Percentiles rank a stretch among this genome's conserved stretches.
phyloP scores from a whole-genome alignment of 2,329 filamentous ascomycete species.

The Colletotrichum brevisporum region DNA sequence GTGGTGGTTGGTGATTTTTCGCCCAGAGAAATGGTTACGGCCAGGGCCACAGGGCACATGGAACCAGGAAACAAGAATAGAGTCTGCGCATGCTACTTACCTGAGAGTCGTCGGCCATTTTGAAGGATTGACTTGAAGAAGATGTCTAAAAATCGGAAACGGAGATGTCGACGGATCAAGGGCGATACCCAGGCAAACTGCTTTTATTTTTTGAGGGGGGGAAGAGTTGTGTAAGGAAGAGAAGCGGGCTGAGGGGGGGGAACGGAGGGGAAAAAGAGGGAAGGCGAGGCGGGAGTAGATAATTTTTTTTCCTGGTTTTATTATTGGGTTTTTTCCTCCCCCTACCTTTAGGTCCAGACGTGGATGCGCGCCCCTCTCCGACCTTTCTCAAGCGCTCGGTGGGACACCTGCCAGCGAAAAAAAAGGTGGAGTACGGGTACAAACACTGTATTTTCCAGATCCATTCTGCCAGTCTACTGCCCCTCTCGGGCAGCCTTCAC shows the following conservation, averaged over 20 bases:
- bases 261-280: constrained; percentile 41
- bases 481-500: constrained; percentile 11
- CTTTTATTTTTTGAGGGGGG: constrained; percentile 34
- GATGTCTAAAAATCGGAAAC: constrained; percentile 43
- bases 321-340: constrained; percentile 40
- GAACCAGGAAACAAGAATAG: constrained; percentile 43
- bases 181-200: constrained; percentile 40
- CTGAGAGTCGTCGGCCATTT: constrained; percentile 69
- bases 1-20: constrained; percentile 46
- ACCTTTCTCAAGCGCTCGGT: constrained; percentile 24
- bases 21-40: constrained; percentile 40
- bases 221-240: constrained; percentile 41
- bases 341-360: constrained; percentile 26
- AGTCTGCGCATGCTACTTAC: constrained; percentile 56
- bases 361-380: constrained; percentile 32
- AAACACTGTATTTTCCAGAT: constrained; percentile 3
- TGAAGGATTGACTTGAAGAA: constrained; percentile 58
- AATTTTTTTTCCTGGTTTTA: constrained; percentile 44
- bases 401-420: constrained; percentile 34
- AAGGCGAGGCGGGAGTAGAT: constrained; percentile 42
- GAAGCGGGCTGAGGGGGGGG: constrained; percentile 39
- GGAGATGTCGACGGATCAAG: constrained; percentile 45
- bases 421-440: constrained; percentile 30
- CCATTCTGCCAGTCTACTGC: constrained; percentile 16
- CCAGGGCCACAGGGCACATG: constrained; percentile 44